Conservation (phyloP, 2,329 filamentous ascomycete species). For the Pseudogymnoascus sp. region DNA sequence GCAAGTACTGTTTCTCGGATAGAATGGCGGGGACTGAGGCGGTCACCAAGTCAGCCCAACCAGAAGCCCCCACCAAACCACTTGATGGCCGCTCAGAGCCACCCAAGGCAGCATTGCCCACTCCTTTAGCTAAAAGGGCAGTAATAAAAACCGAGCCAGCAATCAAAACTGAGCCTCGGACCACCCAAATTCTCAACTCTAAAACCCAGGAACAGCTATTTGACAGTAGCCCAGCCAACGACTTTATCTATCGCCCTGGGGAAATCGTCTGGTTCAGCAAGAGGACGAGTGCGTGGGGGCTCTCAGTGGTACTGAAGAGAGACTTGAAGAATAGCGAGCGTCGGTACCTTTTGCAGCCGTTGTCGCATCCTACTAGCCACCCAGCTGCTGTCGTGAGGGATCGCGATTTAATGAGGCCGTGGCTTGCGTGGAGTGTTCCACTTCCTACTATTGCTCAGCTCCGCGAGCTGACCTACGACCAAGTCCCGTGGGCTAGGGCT, state of each 20-base stretch:
- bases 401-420: constrained; percentile 40
- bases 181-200: constrained; percentile 20
- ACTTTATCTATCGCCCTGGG: constrained; percentile 44
- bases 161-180: constrained; percentile 10
- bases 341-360: constrained; percentile 40
- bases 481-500: constrained; percentile 42
- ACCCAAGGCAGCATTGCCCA: not conserved
- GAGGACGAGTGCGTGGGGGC: constrained; percentile 40
- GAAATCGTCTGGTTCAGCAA: constrained; percentile 50
- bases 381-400: constrained; percentile 35
- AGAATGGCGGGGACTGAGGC: constrained; percentile 32
- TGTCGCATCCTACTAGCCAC: constrained; percentile 36
- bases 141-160: constrained; percentile 10
- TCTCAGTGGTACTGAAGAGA: constrained; percentile 42
- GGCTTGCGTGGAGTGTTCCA: constrained; percentile 50
- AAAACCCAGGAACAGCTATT: constrained; percentile 39
- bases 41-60: not conserved
- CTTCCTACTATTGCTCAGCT: constrained; percentile 38
- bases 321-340: constrained; percentile 29
- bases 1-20: constrained; percentile 48
- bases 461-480: constrained; percentile 36
- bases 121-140: not conserved
- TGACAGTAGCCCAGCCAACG: constrained; percentile 36
- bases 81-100: not conserved
- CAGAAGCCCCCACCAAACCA: not conserved